Evolutionary conservation across 257 asterid species (phyloP).

Genomic region (Capsicum pubescens): DNA sequence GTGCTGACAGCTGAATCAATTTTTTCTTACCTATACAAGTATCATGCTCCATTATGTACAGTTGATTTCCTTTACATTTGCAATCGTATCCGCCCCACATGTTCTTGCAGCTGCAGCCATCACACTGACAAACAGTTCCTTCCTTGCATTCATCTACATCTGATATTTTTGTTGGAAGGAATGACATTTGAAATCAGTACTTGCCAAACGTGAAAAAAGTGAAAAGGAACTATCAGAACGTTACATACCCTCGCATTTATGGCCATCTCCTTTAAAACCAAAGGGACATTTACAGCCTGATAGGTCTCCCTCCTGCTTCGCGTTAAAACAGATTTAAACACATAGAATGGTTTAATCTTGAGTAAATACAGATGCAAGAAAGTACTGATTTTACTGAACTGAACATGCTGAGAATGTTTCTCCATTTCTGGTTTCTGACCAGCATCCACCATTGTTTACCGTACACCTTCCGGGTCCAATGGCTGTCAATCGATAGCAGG

Average conservation of each 20-base stretch:
- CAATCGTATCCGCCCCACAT: slow-evolving; percentile 88
- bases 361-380: neutral
- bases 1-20: neutral
- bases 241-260: slow-evolving; percentile 66
- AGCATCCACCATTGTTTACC: slow-evolving; percentile 79
- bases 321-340: slow-evolving; percentile 13
- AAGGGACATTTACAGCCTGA: slow-evolving; percentile 81
- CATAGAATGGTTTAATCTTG: neutral
- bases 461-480: slow-evolving; percentile 92
- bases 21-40: slow-evolving; percentile 71
- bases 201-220: neutral
- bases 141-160: slow-evolving; percentile 87
- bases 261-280: slow-evolving; percentile 86
- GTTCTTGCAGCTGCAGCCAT: slow-evolving; percentile 85
- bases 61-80: slow-evolving; percentile 63
- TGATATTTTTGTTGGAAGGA: slow-evolving; percentile 31
- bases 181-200: neutral
- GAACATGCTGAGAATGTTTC: slow-evolving; percentile 71
- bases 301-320: slow-evolving; percentile 60
- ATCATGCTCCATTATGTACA: slow-evolving; percentile 81
- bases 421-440: slow-evolving; percentile 70
- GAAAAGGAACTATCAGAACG: neutral
- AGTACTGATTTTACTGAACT: slow-evolving; percentile 49
- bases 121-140: slow-evolving; percentile 67
- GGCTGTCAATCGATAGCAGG: slow-evolving; percentile 50